Evolutionary conservation across 495 filamentous ascomycete genomes (phyloP), one percentile per base, ranked within the genome.

Genomic region (Clavariopsis aquatica): DNA sequence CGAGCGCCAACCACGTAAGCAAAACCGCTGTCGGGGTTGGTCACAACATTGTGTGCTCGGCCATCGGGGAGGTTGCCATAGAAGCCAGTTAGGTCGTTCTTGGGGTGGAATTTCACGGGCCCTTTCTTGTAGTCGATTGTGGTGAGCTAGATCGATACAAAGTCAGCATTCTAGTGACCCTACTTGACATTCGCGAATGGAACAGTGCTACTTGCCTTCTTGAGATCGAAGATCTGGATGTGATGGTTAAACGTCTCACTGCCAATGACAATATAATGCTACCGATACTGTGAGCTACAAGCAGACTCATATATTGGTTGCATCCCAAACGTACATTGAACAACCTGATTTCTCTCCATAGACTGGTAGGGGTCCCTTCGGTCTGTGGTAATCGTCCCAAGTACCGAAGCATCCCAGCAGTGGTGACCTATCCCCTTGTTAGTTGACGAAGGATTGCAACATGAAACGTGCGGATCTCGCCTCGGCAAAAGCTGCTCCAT

Each of bases 401-500:
- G 62, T 86, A 86, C 43, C 75, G 62, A 15, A 86, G 69, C 52
- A 79, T 78, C 17, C 84, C 84, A 36, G 72, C 71, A n/a, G 70
- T 24, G 57, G 70, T 78, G 63, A 85, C 76, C 38, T 43, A 43
- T 43, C 4, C 12, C n/a, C 38, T n/a, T 17, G 15, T 43, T 43
- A 43, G 38, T 17, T 17, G n/a, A n/a, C n/a, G n/a, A n/a, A n/a
- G n/a, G n/a, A n/a, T n/a, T n/a, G n/a, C n/a, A 9, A 43, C 38
- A 43, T 43, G 13, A n/a, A 43, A 17, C 15, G 12, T 43, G 15
- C 6, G 15, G 38, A 6, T n/a, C 13, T n/a, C 15, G n/a, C 38
- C 69, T 86, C 83, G 22, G 80, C 79, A 61, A 86, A 86, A 0
- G 84, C 79, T 0, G 84, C 72, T 19, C 83, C 84, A 57, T 86